Evolutionary conservation across 345 rosid genomes (phyloP).

Genomic region (Gossypium australe): DNA sequence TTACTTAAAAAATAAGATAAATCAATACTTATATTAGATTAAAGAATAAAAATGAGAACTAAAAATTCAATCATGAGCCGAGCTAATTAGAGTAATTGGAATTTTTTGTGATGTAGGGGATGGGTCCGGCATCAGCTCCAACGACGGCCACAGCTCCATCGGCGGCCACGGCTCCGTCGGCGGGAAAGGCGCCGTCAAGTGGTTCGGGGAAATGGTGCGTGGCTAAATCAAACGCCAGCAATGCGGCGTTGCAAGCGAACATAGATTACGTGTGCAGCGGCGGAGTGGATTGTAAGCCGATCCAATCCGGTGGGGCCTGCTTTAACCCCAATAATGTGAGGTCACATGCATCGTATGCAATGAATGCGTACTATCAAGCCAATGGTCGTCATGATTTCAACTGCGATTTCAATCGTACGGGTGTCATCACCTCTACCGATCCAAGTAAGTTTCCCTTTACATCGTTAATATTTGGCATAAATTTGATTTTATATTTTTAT

Average conservation of each 20-base stretch:
- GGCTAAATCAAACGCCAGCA: constrained; percentile 34
- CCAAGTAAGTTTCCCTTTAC: constrained; percentile 34
- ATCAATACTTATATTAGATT: too few relatives aligned
- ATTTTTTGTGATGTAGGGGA: constrained; percentile 18
- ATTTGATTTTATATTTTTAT: too few relatives aligned
- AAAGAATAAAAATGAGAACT: too few relatives aligned
- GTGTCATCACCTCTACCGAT: constrained; percentile 36
- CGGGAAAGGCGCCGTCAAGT: constrained; percentile 22
- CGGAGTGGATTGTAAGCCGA: constrained; percentile 45
- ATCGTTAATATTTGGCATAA: too few relatives aligned
- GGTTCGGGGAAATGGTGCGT: constrained; percentile 49
- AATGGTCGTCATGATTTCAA: constrained; percentile 37
- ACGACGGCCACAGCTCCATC: constrained; percentile 16
- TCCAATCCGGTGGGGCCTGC: constrained; percentile 53
- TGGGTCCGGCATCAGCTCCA: constrained; percentile 29
- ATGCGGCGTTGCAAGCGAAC: constrained; percentile 51
- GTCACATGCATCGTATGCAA: constrained; percentile 61
- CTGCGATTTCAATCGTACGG: constrained; percentile 55
- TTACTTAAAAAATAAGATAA: too few relatives aligned
- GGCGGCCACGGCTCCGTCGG: constrained; percentile 10
- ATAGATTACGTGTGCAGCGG: constrained; percentile 61
- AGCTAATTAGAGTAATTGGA: too few relatives aligned
- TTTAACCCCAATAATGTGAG: constrained; percentile 44
- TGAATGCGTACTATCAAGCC: constrained; percentile 62
- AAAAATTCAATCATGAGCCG: too few relatives aligned